These are phyloP conservation scores for Excoecaria cochinchinensis DNA, from an alignment of 345 rosid genomes.

Conservation along the genomic window DNA sequence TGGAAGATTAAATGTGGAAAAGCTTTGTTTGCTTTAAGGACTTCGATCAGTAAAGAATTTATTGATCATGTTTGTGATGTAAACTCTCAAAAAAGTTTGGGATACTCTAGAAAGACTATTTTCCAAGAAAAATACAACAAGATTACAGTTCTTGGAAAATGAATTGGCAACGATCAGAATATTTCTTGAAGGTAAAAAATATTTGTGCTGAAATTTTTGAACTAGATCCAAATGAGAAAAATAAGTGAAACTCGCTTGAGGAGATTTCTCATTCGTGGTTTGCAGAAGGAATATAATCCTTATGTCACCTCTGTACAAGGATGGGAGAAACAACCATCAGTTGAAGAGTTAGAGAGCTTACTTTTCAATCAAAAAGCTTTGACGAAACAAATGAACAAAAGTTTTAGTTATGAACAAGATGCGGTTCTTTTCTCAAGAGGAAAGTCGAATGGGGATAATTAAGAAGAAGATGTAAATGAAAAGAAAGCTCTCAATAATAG, in stretches of 20 bases:
- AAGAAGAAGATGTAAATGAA: not conserved
- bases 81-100: not conserved
- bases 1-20: slow-evolving; percentile 5
- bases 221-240: not conserved
- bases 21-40: not conserved
- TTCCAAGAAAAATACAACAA: not conserved
- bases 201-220: slow-evolving; percentile 8
- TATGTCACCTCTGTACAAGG: not conserved
- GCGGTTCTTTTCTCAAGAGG: not conserved
- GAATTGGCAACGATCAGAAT: not conserved
- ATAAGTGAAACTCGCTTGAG: not conserved
- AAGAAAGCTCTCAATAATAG: no score
- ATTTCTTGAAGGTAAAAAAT: not conserved
- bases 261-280: not conserved
- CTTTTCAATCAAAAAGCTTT: slow-evolving; percentile 3
- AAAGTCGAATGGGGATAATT: no score
- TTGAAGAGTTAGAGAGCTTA: not conserved
- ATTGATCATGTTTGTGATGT: slow-evolving; percentile 20
- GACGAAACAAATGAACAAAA: not conserved
- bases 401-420: not conserved
- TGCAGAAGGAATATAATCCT: not conserved
- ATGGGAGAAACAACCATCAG: not conserved
- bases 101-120: not conserved
- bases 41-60: not conserved
- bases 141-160: slow-evolving; percentile 7